These are phyloP conservation scores for Trichoderma polysporum DNA, from an alignment of 2,329 filamentous ascomycete genomes.

Conservation along the genomic window DNA sequence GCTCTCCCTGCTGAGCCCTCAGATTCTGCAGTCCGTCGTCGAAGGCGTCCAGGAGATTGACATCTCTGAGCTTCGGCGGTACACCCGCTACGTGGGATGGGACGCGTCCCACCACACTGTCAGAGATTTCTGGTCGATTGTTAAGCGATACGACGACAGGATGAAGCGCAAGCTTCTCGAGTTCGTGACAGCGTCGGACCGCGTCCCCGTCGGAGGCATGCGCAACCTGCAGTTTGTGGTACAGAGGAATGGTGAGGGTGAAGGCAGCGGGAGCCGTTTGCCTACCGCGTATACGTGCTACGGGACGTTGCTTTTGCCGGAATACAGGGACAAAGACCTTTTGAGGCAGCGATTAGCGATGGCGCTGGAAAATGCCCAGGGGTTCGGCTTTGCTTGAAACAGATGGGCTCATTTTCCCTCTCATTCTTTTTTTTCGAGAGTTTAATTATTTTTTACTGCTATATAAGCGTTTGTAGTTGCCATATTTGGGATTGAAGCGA, in stretches of 20 bases:
- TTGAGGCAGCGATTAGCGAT: constrained; percentile 74
- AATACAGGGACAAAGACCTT: constrained; percentile 71
- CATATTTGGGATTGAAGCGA: neutral
- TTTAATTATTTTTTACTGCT: neutral
- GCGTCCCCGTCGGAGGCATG: constrained; percentile 84
- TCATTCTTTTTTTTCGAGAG: neutral
- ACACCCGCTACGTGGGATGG: constrained; percentile 81
- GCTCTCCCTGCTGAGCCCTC: constrained; percentile 68
- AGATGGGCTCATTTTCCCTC: neutral
- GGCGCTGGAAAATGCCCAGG: constrained; percentile 83
- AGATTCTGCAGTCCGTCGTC: constrained; percentile 71
- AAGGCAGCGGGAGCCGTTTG: constrained; percentile 55
- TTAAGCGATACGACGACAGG: constrained; percentile 63
- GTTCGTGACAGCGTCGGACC: constrained; percentile 91
- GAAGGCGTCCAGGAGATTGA: constrained; percentile 84
- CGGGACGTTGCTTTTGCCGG: constrained; percentile 79
- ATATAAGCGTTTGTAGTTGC: neutral
- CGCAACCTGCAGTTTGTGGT: constrained; percentile 80
- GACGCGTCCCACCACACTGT: constrained; percentile 67
- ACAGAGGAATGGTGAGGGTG: constrained; percentile 69
- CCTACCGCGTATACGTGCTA: constrained; percentile 94
- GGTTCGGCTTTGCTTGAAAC: constrained; percentile 83
- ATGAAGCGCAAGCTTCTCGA: constrained; percentile 79
- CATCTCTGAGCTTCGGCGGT: constrained; percentile 66
- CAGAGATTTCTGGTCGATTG: constrained; percentile 79